Conservation (phyloP, 1,284 basidiomycete genomes). For the Grifola frondosa region DNA sequence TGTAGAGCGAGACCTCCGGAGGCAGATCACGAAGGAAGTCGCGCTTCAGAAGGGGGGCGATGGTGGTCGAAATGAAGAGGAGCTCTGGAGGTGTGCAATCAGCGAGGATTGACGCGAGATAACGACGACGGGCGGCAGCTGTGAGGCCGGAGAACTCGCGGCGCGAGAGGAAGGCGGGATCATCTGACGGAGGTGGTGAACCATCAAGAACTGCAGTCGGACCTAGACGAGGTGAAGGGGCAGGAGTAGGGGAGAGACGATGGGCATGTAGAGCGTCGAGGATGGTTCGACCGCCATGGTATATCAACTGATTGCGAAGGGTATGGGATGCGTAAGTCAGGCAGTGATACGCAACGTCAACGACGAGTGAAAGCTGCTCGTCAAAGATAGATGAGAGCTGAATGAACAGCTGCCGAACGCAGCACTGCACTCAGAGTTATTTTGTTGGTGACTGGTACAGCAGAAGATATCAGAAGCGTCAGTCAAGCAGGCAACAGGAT, state of each 20-base stretch:
- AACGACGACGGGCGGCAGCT: conserved; percentile 51
- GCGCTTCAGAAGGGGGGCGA: conserved; percentile 81
- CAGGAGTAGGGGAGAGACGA: conserved; percentile 69
- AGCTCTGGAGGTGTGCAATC: conserved; percentile 77
- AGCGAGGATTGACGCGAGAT: conserved; percentile 62
- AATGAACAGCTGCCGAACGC: no score
- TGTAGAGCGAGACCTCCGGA: conserved; percentile 79
- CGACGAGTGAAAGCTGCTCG: no score
- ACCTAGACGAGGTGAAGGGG: conserved; percentile 57
- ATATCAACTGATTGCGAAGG: no score
- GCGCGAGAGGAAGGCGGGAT: conserved; percentile 30
- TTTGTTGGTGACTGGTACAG: no score
- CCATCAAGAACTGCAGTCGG: conserved; percentile 10
- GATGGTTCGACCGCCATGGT: conserved; percentile 4
- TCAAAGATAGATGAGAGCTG: no score
- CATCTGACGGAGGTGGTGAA: conserved; percentile 16
- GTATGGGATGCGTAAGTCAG: no score
- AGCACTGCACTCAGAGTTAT: no score
- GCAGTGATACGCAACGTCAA: no score
- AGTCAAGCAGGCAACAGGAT: no score
- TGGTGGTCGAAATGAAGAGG: conserved; percentile 71
- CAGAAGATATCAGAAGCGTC: no score
- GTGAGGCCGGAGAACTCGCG: conserved; percentile 38
- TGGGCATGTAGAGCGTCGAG: conserved; percentile 49
- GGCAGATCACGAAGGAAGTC: conserved; percentile 87